Conservation (phyloP, 441 rosid species). For the Brassica hybrid region DNA sequence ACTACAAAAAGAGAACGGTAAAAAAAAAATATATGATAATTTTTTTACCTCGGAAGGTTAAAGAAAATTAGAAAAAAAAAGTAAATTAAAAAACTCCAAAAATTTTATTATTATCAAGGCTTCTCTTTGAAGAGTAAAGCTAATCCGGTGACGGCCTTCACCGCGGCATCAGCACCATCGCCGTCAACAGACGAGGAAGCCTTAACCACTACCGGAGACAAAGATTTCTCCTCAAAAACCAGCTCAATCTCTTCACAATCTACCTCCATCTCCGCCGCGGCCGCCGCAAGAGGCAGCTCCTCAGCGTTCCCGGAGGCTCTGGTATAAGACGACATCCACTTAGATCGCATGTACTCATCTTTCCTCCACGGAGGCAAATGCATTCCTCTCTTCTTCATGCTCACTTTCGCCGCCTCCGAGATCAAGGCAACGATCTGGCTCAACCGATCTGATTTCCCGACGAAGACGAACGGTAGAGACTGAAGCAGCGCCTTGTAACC, state of each 20-base stretch:
- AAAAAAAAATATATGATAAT: conserved; percentile 20
- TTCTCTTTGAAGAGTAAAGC: conserved; percentile 80
- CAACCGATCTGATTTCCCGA: conserved; percentile 83
- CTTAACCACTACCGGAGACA: conserved; percentile 23
- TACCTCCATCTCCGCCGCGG: conserved; percentile 20
- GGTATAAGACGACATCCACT: conserved; percentile 77
- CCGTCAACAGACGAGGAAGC: background rate
- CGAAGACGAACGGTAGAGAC: conserved; percentile 78
- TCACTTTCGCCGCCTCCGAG: conserved; percentile 87
- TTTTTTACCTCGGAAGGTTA: conserved; percentile 23
- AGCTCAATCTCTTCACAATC: conserved; percentile 56
- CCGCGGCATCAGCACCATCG: conserved; percentile 39
- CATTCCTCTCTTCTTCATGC: conserved; percentile 94
- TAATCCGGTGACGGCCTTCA: conserved; percentile 83
- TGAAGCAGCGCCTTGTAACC: conserved; percentile 74
- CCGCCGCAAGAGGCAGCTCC: conserved; percentile 16
- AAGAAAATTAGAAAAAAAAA: conserved; percentile 11
- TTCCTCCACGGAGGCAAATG: conserved; percentile 92
- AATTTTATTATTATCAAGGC: conserved; percentile 51
- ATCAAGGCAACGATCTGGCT: conserved; percentile 72
- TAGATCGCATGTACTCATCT: conserved; percentile 87
- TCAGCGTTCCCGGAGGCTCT: conserved; percentile 40
- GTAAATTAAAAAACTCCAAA: conserved; percentile 46
- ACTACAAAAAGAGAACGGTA: background rate
- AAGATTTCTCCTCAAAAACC: conserved; percentile 59